Conservation (phyloP, 2,329 filamentous ascomycete species). For the Talaromyces sp. region DNA sequence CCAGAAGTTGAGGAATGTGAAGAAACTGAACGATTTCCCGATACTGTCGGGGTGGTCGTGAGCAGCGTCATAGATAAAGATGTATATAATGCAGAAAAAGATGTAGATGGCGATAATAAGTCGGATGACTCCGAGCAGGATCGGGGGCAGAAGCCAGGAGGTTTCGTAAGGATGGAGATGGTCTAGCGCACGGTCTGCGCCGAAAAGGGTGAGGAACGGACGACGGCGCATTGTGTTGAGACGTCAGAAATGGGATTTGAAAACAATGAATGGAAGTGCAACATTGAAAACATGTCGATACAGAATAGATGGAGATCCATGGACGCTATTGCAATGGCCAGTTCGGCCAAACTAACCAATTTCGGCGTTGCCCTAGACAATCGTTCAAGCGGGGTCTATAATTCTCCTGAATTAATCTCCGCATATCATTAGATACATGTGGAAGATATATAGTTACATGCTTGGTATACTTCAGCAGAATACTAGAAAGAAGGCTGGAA, state of each 20-base stretch:
- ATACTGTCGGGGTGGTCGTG: constrained; percentile 45
- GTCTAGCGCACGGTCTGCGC: constrained; percentile 39
- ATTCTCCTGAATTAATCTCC: no score
- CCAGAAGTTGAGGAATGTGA: constrained; percentile 79
- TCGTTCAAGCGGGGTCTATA: no score
- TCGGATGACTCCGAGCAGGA: constrained; percentile 46
- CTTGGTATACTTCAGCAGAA: no score
- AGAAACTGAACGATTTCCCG: constrained; percentile 66
- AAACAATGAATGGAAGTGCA: no score
- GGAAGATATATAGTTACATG: no score
- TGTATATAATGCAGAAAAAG: constrained; percentile 64
- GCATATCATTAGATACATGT: no score
- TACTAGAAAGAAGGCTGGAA: no score
- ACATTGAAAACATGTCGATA: no score
- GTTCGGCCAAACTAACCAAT: neutral
- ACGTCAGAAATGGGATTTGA: neutral
- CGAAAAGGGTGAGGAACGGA: constrained; percentile 25
- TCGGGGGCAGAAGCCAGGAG: constrained; percentile 72
- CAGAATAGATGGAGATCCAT: no score
- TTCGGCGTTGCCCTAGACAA: neutral
- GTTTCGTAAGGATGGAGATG: constrained; percentile 64
- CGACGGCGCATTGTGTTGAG: constrained; percentile 2
- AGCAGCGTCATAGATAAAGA: constrained; percentile 60
- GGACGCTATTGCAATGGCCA: no score
- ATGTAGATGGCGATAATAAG: constrained; percentile 54